Conservation (phyloP, 2,329 filamentous ascomycete species). For the Myrmaecium sp. region DNA sequence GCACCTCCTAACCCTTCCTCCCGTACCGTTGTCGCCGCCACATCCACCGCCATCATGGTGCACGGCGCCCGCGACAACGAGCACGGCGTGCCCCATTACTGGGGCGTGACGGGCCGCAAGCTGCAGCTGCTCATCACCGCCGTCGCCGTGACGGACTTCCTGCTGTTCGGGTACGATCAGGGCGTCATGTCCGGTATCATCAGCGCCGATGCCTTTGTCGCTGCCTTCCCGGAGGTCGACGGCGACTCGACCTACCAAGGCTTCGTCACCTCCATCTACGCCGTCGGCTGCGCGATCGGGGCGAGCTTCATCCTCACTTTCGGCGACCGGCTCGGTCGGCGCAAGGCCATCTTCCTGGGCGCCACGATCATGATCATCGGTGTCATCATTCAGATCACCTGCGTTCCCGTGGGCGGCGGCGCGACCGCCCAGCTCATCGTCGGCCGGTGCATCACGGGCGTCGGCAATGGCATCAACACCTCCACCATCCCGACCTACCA, state of each 20-base stretch:
- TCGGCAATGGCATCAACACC: slow-evolving; percentile 39
- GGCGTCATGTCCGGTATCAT: slow-evolving; percentile 26
- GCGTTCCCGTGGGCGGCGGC: slow-evolving; percentile 11
- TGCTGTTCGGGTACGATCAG: slow-evolving; percentile 6
- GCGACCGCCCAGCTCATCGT: slow-evolving; percentile 33
- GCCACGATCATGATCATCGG: slow-evolving; percentile 24
- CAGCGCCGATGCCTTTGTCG: slow-evolving; percentile 16
- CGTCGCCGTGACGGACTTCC: slow-evolving; percentile 3
- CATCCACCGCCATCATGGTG: too few species aligned
- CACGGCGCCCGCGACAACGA: too few species aligned
- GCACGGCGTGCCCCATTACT: too few species aligned
- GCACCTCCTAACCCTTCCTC: too few species aligned
- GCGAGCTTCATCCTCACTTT: slow-evolving; percentile 21
- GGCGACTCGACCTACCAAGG: slow-evolving; percentile 26
- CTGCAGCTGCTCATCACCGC: slow-evolving; percentile 23
- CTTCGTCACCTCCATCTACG: slow-evolving; percentile 34
- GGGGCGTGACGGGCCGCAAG: slow-evolving; percentile 40
- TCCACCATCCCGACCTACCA: slow-evolving; percentile 36
- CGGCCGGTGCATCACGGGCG: slow-evolving; percentile 33
- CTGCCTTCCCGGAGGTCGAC: slow-evolving; percentile 20
- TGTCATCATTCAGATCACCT: slow-evolving; percentile 21
- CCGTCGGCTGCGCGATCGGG: slow-evolving; percentile 29
- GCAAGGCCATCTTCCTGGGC: slow-evolving; percentile 25
- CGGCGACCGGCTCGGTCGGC: slow-evolving; percentile 25
- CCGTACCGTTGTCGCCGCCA: too few species aligned